Evolutionary conservation across 1,284 basidiomycete species (phyloP), one percentile per base, ranked within the genome.

Genomic region (Stygiomarasmius scandens): DNA sequence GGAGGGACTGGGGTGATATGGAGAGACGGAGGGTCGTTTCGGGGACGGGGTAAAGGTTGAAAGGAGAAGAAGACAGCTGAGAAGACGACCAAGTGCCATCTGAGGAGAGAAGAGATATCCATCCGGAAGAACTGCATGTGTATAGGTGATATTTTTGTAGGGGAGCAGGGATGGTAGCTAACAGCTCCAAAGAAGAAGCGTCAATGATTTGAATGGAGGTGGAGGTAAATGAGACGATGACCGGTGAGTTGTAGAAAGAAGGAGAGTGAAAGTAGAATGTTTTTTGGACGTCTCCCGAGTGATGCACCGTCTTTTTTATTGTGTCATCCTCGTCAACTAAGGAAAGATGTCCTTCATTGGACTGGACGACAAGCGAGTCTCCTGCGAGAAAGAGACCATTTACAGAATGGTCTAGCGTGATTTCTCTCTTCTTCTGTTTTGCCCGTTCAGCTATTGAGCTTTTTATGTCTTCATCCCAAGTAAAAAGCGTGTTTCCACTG

Each of bases 381-480:
- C 29, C 29, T 5, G 29, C 12, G 29, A 51, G 19, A 38, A 46
- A 41, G 49, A 46, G 34, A 41, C 76, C 84, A 62, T 68, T 32
- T 32, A 32, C 12, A 88, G 86, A 61, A 77, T 65, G 52, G 6
- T 41, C 38, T 6, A 41, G 14, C 73, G 69, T 25, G 72, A 32
- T 49, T 49, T 55, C 69, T 54, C 67, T 76, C 65, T 70, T 75
- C 63, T 75, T 80, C 62, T 74, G 76, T 52, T 70, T 74, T 56
- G 66, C 71, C 43, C 71, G 69, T 24, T 77, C 69, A 20, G 66
- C 63, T 55, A 71, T 53, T 27, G 61, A 67, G 12, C 77, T 75
- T 2, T 78, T 76, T n/a, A 82, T 61, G 56, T 75, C 74, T 63
- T 88, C 83, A 60, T 74, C 79, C 86, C 89, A 89, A 57, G 77